Conservation (phyloP, 257 asterid genomes). For the Nicotiana sylvestris region DNA sequence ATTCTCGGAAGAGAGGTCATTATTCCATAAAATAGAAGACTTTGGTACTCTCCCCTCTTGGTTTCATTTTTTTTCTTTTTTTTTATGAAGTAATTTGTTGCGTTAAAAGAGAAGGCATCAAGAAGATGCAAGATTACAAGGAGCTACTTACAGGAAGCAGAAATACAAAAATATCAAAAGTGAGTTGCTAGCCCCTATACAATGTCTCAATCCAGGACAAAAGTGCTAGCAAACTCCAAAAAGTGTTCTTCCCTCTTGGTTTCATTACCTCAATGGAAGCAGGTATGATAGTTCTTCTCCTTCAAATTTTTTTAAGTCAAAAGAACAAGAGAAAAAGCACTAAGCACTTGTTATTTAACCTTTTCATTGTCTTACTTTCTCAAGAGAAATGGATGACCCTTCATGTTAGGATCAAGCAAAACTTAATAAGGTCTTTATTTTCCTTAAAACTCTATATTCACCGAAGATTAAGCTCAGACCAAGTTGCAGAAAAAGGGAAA, state of each 20-base stretch:
- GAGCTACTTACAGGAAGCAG: too few relatives aligned
- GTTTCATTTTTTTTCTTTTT: neutral
- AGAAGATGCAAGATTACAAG: too few relatives aligned
- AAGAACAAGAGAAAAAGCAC: neutral
- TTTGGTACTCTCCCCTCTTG: neutral
- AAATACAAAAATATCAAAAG: too few relatives aligned
- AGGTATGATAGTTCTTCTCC: neutral
- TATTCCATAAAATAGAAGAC: neutral
- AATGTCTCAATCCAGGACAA: too few relatives aligned
- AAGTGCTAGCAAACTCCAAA: too few relatives aligned
- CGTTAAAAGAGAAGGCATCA: too few relatives aligned
- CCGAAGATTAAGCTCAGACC: neutral
- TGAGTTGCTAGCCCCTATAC: too few relatives aligned
- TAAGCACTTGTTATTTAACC: neutral
- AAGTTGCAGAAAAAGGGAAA: neutral
- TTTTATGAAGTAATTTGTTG: too few relatives aligned
- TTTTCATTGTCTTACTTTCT: neutral
- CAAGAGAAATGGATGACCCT: constrained; percentile 4
- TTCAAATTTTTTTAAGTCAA: neutral
- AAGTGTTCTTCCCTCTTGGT: neutral
- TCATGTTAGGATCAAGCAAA: neutral
- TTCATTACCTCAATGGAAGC: neutral
- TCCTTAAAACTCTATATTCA: neutral
- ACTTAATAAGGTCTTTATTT: neutral
- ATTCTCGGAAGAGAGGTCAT: neutral